Percentiles rank a stretch among this genome's conserved stretches.
phyloP scores from a whole-genome alignment of 1,284 basidiomycete species.

The Chalciporus piperatoides region DNA sequence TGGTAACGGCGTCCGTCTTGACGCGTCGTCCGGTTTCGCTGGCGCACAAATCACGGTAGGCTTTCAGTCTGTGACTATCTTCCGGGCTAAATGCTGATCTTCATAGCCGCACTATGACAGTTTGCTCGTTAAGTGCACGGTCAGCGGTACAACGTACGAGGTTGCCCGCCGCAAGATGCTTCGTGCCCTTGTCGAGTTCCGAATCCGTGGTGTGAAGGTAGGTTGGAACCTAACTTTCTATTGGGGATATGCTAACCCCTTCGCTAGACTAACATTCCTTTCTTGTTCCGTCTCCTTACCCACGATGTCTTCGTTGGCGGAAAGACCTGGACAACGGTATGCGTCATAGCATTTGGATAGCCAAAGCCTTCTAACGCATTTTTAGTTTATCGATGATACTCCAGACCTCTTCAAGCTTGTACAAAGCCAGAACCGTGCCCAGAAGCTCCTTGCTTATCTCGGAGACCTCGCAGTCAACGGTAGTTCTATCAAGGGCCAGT shows the following conservation, averaged over 20 bases:
- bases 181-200: constrained; percentile 97
- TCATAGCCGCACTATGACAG: constrained; percentile 94
- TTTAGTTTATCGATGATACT: constrained; percentile 97
- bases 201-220: constrained; percentile 97
- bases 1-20: constrained; percentile 97
- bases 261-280: constrained; percentile 92
- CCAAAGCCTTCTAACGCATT: constrained; percentile 7
- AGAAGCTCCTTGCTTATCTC: constrained; percentile 95
- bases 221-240: constrained; percentile 4
- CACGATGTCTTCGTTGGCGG: constrained; percentile 96
- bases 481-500: constrained; percentile 92
- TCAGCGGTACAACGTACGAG: constrained; percentile 97
- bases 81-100: background rate
- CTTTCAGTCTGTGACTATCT: background rate
- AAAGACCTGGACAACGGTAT: constrained; percentile 95
- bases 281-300: constrained; percentile 97
- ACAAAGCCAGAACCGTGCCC: constrained; percentile 96
- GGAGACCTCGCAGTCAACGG: constrained; percentile 99
- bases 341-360: constrained; percentile 20
- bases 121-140: constrained; percentile 94
- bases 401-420: constrained; percentile 99
- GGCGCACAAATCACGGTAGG: constrained; percentile 96
- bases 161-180: constrained; percentile 99
- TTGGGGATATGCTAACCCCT: constrained; percentile 1
- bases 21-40: constrained; percentile 97